Evolutionary conservation across 805 yeast species (phyloP).

Genomic region (Hanseniaspora lindneri): DNA sequence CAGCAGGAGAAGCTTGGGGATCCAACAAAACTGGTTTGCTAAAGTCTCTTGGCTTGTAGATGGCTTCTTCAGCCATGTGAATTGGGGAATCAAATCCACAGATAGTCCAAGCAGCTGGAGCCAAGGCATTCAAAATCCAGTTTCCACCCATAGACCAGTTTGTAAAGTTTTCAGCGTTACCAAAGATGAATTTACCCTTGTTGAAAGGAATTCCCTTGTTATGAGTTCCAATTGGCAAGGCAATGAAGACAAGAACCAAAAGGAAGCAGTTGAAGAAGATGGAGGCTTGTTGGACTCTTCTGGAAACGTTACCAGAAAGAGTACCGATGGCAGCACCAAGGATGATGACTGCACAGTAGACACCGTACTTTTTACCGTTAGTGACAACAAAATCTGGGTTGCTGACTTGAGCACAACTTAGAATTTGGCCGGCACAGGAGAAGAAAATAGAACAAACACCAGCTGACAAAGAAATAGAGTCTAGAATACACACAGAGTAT

Average conservation of each 20-base stretch:
- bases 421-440: conserved; percentile 44
- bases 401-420: conserved; percentile 38
- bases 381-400: conserved; percentile 39
- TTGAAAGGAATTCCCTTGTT: conserved; percentile 30
- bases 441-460: conserved; percentile 50
- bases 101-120: conserved; percentile 64
- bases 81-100: conserved; percentile 62
- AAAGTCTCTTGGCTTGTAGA: conserved; percentile 38
- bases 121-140: conserved; percentile 37
- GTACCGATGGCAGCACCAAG: conserved; percentile 41
- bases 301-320: conserved; percentile 40
- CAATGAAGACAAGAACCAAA: conserved; percentile 42
- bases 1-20: conserved; percentile 34
- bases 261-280: conserved; percentile 40
- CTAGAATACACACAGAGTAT: conserved; percentile 47
- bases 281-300: conserved; percentile 45
- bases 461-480: conserved; percentile 47
- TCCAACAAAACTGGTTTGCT: conserved; percentile 18
- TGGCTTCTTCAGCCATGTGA: conserved; percentile 61
- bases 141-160: conserved; percentile 52
- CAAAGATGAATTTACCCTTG: conserved; percentile 44
- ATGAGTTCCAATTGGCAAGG: conserved; percentile 45
- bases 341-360: conserved; percentile 44
- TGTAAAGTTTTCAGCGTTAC: conserved; percentile 36
- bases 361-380: conserved; percentile 43